phyloP scores from a whole-genome alignment of 495 filamentous ascomycete species.

The Margaritispora aquatica region DNA sequence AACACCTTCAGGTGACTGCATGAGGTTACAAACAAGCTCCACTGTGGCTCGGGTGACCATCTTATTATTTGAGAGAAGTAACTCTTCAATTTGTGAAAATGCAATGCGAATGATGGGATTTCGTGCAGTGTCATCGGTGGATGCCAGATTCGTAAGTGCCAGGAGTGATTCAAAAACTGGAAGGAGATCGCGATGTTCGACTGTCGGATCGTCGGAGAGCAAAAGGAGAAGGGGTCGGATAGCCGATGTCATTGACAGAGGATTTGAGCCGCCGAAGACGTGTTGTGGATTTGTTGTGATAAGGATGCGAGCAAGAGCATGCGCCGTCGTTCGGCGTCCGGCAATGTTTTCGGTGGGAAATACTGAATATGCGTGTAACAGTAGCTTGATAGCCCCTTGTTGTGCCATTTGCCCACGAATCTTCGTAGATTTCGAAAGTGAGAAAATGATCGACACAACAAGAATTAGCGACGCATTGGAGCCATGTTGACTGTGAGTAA shows the following conservation, averaged over 20 bases:
- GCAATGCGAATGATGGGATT: constrained; percentile 64
- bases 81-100: constrained; percentile 72
- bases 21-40: constrained; percentile 89
- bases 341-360: constrained; percentile 46
- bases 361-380: constrained; percentile 59
- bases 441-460: constrained; percentile 68
- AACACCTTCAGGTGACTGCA: constrained; percentile 67
- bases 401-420: constrained; percentile 77
- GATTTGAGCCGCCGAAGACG: constrained; percentile 72
- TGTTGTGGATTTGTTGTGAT: constrained; percentile 83
- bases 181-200: constrained; percentile 61
- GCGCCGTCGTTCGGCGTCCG: constrained; percentile 60
- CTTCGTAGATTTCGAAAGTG: constrained; percentile 63
- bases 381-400: constrained; percentile 81
- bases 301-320: constrained; percentile 85
- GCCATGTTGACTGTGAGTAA: constrained; percentile 59
- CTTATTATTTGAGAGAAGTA: constrained; percentile 69
- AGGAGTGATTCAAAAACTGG: constrained; percentile 86
- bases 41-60: constrained; percentile 75
- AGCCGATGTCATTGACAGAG: constrained; percentile 65
- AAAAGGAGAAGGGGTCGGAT: constrained; percentile 74
- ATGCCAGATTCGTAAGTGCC: constrained; percentile 90
- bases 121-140: constrained; percentile 59
- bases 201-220: constrained; percentile 52
- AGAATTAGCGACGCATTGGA: constrained; percentile 59